Evolutionary conservation across 129 eudicot species (phyloP).

Genomic region (Saussurea involucrata): DNA sequence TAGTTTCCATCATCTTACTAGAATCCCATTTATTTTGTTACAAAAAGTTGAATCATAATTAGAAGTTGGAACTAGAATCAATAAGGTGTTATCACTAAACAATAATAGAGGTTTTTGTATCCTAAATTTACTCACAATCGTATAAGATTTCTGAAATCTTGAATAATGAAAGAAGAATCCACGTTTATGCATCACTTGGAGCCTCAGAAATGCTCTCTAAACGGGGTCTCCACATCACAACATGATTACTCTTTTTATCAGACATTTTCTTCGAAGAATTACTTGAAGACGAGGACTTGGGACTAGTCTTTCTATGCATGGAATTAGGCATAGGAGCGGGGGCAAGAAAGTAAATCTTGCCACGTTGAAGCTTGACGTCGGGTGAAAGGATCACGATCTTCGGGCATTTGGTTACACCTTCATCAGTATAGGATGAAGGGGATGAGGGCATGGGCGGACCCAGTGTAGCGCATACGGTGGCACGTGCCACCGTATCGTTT

Average conservation of each 20-base stretch:
- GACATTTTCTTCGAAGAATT: constrained; percentile 22
- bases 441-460: too few species aligned
- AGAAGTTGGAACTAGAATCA: background rate
- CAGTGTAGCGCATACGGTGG: too few species aligned
- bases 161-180: background rate
- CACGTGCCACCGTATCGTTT: too few species aligned
- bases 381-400: constrained; percentile 57
- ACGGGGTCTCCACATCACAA: constrained; percentile 66
- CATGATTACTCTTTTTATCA: constrained; percentile 49
- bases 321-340: constrained; percentile 28
- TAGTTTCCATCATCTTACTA: background rate
- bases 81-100: background rate
- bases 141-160: background rate
- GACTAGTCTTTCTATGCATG: constrained; percentile 14
- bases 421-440: constrained; percentile 20
- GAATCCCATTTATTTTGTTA: background rate
- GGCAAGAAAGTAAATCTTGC: constrained; percentile 77
- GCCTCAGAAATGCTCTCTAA: constrained; percentile 71
- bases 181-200: constrained; percentile 18
- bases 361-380: constrained; percentile 62
- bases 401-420: constrained; percentile 22
- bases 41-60: background rate
- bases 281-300: constrained; percentile 12
- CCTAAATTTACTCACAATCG: background rate
- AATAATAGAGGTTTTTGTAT: background rate